Percentiles rank a stretch among this genome's conserved stretches.
These are phyloP conservation scores for Paragyromitra xinjiangensis DNA, from an alignment of 495 filamentous ascomycete species.

Conservation along the genomic window DNA sequence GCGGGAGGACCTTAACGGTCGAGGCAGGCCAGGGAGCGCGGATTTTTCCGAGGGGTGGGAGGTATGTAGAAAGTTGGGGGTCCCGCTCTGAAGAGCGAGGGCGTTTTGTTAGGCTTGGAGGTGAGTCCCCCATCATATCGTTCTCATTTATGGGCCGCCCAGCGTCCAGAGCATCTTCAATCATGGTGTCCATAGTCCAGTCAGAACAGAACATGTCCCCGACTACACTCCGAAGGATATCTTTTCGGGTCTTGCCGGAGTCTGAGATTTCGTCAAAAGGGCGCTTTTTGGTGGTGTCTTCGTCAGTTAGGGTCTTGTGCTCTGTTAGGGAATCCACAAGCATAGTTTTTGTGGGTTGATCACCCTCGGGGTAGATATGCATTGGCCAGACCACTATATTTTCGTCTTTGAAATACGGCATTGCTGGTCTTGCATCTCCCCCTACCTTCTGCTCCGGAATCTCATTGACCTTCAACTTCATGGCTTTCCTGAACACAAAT, in stretches of 20 bases:
- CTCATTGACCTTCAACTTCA: constrained; percentile 75
- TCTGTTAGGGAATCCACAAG: constrained; percentile 8
- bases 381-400: constrained; percentile 54
- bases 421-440: not conserved
- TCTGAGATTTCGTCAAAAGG: constrained; percentile 44
- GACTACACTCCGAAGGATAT: constrained; percentile 45
- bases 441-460: constrained; percentile 58
- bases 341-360: not conserved
- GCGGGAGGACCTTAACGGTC: constrained; percentile 69
- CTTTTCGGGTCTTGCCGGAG: constrained; percentile 17
- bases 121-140: constrained; percentile 38
- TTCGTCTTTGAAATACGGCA: constrained; percentile 50
- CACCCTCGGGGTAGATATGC: constrained; percentile 45
- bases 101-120: constrained; percentile 11
- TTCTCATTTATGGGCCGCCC: constrained; percentile 29
- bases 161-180: constrained; percentile 38
- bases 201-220: constrained; percentile 54
- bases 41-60: constrained; percentile 56
- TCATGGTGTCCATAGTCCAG: constrained; percentile 56
- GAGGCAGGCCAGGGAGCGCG: constrained; percentile 82
- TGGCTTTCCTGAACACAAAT: constrained; percentile 86
- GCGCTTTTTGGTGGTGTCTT: constrained; percentile 29
- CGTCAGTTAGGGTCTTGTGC: not conserved
- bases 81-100: constrained; percentile 24
- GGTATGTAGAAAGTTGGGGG: constrained; percentile 48